phyloP scores from a whole-genome alignment of 2,329 filamentous ascomycete genomes.

The Fusarium odoratissimum region DNA sequence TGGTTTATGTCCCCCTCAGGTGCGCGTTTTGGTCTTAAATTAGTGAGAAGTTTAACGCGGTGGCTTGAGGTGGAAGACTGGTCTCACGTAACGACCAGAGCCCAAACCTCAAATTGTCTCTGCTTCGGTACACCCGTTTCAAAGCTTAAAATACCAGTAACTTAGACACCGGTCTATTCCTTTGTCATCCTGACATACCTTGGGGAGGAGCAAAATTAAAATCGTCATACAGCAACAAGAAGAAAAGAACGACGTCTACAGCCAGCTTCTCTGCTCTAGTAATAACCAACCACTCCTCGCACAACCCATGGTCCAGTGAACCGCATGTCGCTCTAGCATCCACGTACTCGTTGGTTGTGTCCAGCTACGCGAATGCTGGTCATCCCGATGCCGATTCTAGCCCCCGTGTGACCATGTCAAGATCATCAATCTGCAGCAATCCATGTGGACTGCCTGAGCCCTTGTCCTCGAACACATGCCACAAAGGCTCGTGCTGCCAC shows the following conservation, averaged over 20 bases:
- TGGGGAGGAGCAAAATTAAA: background rate
- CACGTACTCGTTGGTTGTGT: background rate
- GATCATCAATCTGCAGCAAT: slow-evolving; percentile 36
- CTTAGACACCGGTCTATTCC: background rate
- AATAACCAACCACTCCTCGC: background rate
- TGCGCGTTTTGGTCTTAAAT: background rate
- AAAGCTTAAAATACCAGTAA: background rate
- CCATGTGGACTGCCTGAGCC: slow-evolving; percentile 13
- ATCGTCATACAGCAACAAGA: background rate
- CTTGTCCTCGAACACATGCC: slow-evolving; percentile 22
- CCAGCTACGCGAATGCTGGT: slow-evolving; percentile 8
- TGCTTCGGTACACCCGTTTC: background rate
- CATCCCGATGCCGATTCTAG: slow-evolving; percentile 20
- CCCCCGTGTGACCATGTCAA: slow-evolving; percentile 27
- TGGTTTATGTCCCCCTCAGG: background rate
- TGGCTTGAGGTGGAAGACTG: background rate
- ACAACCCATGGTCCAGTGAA: background rate
- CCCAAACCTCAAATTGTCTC: background rate
- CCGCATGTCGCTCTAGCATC: background rate
- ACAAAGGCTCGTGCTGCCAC: slow-evolving; percentile 33
- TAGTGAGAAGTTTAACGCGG: background rate
- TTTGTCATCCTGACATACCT: background rate
- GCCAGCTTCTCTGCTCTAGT: background rate
- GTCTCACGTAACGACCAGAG: background rate
- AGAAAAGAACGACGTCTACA: background rate